These are phyloP conservation scores for Usnea hakonensis DNA, from an alignment of 495 filamentous ascomycete species.

Conservation along the genomic window DNA sequence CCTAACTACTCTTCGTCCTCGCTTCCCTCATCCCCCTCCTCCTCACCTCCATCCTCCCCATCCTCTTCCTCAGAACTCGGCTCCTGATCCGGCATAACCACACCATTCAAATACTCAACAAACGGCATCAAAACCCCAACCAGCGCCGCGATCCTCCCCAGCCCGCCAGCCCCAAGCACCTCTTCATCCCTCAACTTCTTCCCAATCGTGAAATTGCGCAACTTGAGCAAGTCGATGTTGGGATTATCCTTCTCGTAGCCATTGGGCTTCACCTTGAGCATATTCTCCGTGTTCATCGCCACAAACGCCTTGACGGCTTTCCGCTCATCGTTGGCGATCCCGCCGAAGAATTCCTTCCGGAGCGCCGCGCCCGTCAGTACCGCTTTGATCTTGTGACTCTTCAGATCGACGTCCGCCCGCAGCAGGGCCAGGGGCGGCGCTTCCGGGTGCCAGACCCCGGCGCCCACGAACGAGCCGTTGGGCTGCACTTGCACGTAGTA, in stretches of 20 bases:
- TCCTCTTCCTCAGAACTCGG: constrained; percentile 10
- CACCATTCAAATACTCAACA: constrained; percentile 55
- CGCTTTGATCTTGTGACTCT: constrained; percentile 55
- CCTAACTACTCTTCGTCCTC: constrained; percentile 20
- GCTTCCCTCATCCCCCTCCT: constrained; percentile 1
- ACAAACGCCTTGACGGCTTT: constrained; percentile 62
- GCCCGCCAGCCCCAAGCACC: constrained; percentile 41
- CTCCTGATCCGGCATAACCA: constrained; percentile 55
- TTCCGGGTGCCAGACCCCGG: constrained; percentile 73
- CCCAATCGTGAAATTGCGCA: constrained; percentile 67
- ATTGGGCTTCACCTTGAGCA: constrained; percentile 81
- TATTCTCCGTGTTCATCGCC: constrained; percentile 56
- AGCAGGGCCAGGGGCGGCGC: constrained; percentile 51
- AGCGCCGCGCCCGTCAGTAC: constrained; percentile 53
- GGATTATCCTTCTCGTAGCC: constrained; percentile 66
- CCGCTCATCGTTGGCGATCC: constrained; percentile 46
- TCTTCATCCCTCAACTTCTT: constrained; percentile 53
- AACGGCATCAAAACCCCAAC: constrained; percentile 56
- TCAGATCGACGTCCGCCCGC: constrained; percentile 64
- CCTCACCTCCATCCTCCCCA: constrained; percentile 23
- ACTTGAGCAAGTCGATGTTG: constrained; percentile 66
- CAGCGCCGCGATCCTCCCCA: constrained; percentile 47
- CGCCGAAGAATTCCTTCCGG: constrained; percentile 54
- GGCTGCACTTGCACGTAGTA: constrained; percentile 70
- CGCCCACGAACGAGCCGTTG: constrained; percentile 47